Evolutionary conservation across 345 rosid species (phyloP).

Genomic region (Clausena lansium): DNA sequence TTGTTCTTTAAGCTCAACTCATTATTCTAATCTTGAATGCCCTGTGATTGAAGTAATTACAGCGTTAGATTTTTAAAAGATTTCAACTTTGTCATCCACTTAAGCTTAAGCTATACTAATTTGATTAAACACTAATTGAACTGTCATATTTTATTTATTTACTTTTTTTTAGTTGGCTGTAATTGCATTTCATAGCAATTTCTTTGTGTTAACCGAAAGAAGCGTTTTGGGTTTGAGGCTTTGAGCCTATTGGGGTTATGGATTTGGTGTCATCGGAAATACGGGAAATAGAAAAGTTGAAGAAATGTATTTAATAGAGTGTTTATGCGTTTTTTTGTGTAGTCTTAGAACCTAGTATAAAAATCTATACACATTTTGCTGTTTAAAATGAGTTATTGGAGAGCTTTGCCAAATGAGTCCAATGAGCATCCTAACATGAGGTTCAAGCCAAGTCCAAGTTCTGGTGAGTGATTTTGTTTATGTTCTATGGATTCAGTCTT

Average conservation of each 20-base stretch:
- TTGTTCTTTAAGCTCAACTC: neutral
- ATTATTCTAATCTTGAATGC: neutral
- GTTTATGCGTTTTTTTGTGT: too few relatives aligned
- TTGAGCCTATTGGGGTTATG: neutral
- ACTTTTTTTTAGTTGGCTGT: neutral
- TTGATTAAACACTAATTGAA: too few relatives aligned
- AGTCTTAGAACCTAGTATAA: neutral
- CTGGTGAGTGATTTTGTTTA: slow-evolving; percentile 24
- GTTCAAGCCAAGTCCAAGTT: slow-evolving; percentile 48
- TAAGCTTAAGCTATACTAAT: too few relatives aligned
- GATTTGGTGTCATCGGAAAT: neutral
- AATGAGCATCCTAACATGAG: slow-evolving; percentile 42
- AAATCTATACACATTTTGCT: neutral
- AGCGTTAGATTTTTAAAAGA: neutral
- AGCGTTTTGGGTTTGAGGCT: neutral
- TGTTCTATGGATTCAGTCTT: neutral
- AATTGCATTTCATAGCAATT: neutral
- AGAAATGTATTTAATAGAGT: neutral
- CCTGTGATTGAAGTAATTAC: neutral
- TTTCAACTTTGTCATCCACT: too few relatives aligned
- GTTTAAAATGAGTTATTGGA: neutral
- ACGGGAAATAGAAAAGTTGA: neutral
- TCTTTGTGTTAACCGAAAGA: neutral
- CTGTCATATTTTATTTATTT: neutral
- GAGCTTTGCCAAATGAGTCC: slow-evolving; percentile 35